A percentile compares a stretch with the other conserved stretches of the same genome.
Conservation (phyloP, 352 stramenopile genomes). For the Globisporangium echinulatum region DNA sequence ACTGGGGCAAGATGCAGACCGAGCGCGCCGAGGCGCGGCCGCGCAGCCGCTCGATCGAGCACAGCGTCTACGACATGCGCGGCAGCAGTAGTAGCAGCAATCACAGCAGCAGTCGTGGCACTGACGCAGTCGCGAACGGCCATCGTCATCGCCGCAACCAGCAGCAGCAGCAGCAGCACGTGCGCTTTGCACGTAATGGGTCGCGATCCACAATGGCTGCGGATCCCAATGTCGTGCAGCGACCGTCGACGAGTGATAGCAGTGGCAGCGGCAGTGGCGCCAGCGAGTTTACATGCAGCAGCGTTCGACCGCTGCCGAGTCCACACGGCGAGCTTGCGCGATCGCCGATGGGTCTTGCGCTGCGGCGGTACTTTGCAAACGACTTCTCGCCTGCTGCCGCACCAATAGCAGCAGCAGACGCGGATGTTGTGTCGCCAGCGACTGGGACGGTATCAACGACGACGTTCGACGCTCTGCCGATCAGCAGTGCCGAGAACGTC, state of each 20-base stretch:
- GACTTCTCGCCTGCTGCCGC: slow-evolving; percentile 15
- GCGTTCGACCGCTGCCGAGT: slow-evolving; percentile 11
- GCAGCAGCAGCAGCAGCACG: background rate
- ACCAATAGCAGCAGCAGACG: background rate
- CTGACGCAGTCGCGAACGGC: background rate
- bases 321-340: slow-evolving; percentile 46
- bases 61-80: slow-evolving; percentile 10
- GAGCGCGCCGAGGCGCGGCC: slow-evolving; percentile 14
- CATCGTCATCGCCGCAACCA: background rate
- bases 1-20: slow-evolving; percentile 57
- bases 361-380: slow-evolving; percentile 44
- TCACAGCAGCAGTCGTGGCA: background rate
- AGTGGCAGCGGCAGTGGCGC: background rate
- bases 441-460: background rate
- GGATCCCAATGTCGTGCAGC: slow-evolving; percentile 17
- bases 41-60: slow-evolving; percentile 12
- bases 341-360: slow-evolving; percentile 45
- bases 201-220: slow-evolving; percentile 5
- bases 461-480: background rate
- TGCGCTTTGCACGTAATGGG: slow-evolving; percentile 9
- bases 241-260: background rate
- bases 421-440: background rate
- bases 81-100: background rate
- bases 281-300: background rate
- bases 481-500: background rate